These are phyloP conservation scores for Aschersonia sp. DNA, from an alignment of 2,329 filamentous ascomycete genomes.

Conservation along the genomic window DNA sequence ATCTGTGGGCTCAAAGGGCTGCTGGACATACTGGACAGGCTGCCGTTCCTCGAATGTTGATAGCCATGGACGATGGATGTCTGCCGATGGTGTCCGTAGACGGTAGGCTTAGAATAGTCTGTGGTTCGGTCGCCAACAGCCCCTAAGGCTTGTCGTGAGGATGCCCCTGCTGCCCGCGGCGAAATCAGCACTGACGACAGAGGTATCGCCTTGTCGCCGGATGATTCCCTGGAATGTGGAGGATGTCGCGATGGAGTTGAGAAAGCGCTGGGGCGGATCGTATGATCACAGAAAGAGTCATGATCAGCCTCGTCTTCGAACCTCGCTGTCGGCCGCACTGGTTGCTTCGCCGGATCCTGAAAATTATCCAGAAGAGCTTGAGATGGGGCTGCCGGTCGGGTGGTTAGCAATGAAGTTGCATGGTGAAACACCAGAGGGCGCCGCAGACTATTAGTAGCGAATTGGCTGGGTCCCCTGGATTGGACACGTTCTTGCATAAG, in stretches of 20 bases:
- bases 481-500: not conserved
- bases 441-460: not conserved
- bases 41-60: slow-evolving; percentile 84
- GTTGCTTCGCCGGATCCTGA: slow-evolving; percentile 36
- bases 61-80: slow-evolving; percentile 95
- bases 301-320: slow-evolving; percentile 39
- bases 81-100: slow-evolving; percentile 83
- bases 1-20: slow-evolving; percentile 82
- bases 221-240: slow-evolving; percentile 43
- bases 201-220: slow-evolving; percentile 33
- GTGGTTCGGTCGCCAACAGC: slow-evolving; percentile 33
- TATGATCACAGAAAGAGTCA: slow-evolving; percentile 34
- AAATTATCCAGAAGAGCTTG: slow-evolving; percentile 42
- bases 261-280: slow-evolving; percentile 30
- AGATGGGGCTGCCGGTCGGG: slow-evolving; percentile 32
- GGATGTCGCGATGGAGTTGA: slow-evolving; percentile 22
- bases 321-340: slow-evolving; percentile 32
- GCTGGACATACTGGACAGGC: slow-evolving; percentile 62
- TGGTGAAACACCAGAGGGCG: slow-evolving; percentile 1
- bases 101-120: slow-evolving; percentile 38
- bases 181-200: slow-evolving; percentile 8
- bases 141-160: slow-evolving; percentile 24
- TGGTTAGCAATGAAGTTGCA: not conserved
- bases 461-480: not conserved
- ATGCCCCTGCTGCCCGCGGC: slow-evolving; percentile 16